phyloP scores from a whole-genome alignment of 768 basidiomycete genomes.

The Mycena venus region DNA sequence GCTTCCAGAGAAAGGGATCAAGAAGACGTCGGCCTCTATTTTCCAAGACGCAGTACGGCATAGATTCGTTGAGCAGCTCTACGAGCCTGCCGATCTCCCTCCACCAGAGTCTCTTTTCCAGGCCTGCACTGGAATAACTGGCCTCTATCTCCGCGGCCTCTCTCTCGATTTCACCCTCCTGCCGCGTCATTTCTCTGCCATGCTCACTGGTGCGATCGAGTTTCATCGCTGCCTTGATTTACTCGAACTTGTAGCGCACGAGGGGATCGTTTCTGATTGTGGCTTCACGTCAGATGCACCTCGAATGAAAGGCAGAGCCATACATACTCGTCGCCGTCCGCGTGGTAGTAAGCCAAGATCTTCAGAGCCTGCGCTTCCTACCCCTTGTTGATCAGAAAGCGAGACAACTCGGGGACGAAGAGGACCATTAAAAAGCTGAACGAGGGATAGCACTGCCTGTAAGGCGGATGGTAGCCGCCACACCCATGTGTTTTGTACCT shows the following conservation, averaged over 20 bases:
- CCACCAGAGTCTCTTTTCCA: too few relatives aligned
- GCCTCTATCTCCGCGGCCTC: too few relatives aligned
- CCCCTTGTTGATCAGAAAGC: conserved; percentile 85
- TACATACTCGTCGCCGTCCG: conserved; percentile 74
- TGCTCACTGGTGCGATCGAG: conserved; percentile 64
- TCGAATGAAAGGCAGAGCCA: neutral
- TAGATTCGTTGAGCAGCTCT: too few relatives aligned
- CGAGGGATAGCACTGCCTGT: conserved; percentile 76
- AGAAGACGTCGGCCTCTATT: too few relatives aligned
- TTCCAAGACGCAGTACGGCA: too few relatives aligned
- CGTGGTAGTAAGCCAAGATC: conserved; percentile 88
- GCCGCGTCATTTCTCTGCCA: too few relatives aligned
- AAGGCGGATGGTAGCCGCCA: conserved; percentile 87
- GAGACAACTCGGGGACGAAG: conserved; percentile 86
- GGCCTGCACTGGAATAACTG: too few relatives aligned
- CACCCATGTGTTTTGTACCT: conserved; percentile 76
- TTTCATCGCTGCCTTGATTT: conserved; percentile 85
- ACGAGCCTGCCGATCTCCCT: too few relatives aligned
- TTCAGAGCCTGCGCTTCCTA: conserved; percentile 74
- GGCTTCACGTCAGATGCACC: conserved; percentile 16
- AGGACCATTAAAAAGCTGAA: conserved; percentile 76
- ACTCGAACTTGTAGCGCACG: conserved; percentile 80
- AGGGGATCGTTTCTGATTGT: conserved; percentile 68
- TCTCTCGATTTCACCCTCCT: too few relatives aligned
- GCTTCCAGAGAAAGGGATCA: too few relatives aligned